Base-by-base conservation (phyloP, 805 yeast species). In the Candida coleopterorum region DNA sequence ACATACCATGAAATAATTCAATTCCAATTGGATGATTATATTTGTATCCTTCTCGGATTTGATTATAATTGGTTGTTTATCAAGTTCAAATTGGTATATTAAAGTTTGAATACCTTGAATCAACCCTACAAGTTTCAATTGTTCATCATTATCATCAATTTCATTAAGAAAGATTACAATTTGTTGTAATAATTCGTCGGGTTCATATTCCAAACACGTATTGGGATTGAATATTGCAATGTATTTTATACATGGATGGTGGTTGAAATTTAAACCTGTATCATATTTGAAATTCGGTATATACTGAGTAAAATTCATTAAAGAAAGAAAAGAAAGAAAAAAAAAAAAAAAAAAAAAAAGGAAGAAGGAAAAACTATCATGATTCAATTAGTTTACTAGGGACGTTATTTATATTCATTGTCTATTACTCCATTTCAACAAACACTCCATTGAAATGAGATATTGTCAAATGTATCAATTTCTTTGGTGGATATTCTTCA, bases 31-130 rank as follows among this genome's bases (percentile, higher is more conserved):
- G 21, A 45, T 39, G 1, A 60, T 39, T 9, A 64, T 37, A 1
- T 56, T 49, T 11, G 62, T 44, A 3, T 62, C 55, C 11, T 48
- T 49, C 7, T 53, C 35, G 0, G 60, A 42, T 29, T 50, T 49
- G 6, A 64, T 55, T 3, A 55, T 47, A n/a, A 45, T 44, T 3
- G 50, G 47, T 20, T 37, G 39, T 14, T 34, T 18, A 15, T 37
- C 20, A 0, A 34, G 14, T 12, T 43, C 45, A 38, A 65, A 62
- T 23, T 51, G 58, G 4, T 41, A 34, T 7, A 55, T 52, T 31
- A 67, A 49, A 17, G 64, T 54, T 29, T 50, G 53, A 3, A 64
- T 51, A 3, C 72, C 72, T 30, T 65, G 54, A 8, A 64, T 46
- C 12, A 67, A 41, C 0, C 72, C 71, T 8, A 67, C 43, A 56